Percentiles rank a stretch among this genome's conserved stretches.
Evolutionary conservation across 805 yeast genomes (phyloP).

Genomic region (Starmerella tilneyi): DNA sequence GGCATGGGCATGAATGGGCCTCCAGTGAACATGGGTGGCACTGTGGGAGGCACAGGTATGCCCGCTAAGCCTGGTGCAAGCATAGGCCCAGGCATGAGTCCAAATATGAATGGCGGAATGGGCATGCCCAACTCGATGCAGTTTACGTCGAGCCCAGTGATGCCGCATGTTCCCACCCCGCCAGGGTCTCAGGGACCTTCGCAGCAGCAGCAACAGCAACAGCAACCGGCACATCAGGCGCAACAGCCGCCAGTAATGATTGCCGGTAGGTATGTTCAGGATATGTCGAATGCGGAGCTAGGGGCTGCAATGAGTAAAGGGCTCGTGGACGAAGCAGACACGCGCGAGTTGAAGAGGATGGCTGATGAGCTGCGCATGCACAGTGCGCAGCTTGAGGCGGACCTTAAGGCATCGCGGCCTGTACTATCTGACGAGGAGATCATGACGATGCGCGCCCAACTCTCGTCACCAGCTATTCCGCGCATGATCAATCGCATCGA

Average conservation of each 20-base stretch:
- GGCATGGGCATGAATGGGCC: not conserved
- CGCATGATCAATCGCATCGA: slow-evolving; percentile 50
- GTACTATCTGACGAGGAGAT: slow-evolving; percentile 55
- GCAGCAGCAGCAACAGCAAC: slow-evolving; percentile 13
- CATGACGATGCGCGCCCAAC: slow-evolving; percentile 42
- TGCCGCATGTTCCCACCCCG: not conserved
- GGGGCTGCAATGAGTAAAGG: slow-evolving; percentile 30
- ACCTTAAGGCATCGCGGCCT: slow-evolving; percentile 50
- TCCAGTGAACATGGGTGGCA: not conserved
- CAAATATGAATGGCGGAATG: not conserved
- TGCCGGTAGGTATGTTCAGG: slow-evolving; percentile 13
- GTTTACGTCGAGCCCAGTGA: not conserved
- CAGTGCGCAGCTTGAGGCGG: slow-evolving; percentile 40
- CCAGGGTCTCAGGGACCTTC: slow-evolving; percentile 13
- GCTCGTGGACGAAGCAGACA: slow-evolving; percentile 50
- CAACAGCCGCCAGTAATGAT: slow-evolving; percentile 6
- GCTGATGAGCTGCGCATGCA: slow-evolving; percentile 59
- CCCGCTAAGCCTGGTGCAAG: not conserved
- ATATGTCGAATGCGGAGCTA: slow-evolving; percentile 18
- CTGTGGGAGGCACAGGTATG: not conserved
- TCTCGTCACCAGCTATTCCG: slow-evolving; percentile 41
- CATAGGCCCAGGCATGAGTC: not conserved
- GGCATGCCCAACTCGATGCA: not conserved
- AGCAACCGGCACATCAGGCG: slow-evolving; percentile 9
- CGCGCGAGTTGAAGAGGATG: slow-evolving; percentile 45